Percentiles rank a stretch among this genome's conserved stretches.
Evolutionary conservation across 129 eudicot genomes (phyloP).

Genomic region (Deinandra increscens): DNA sequence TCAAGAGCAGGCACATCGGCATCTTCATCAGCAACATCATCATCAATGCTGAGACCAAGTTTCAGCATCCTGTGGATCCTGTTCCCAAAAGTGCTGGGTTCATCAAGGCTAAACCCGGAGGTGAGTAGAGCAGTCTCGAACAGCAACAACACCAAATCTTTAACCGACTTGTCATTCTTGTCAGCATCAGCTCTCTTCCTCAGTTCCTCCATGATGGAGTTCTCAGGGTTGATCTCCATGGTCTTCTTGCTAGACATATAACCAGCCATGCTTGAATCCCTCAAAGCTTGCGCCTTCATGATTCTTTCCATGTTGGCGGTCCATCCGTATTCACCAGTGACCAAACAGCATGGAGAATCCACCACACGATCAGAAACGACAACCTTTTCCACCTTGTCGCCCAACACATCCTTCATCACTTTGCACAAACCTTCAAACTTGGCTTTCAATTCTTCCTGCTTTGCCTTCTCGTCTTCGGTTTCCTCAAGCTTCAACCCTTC

Average conservation of each 20-base stretch:
- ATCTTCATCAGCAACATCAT: slow-evolving; percentile 30
- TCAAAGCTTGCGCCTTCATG: slow-evolving; percentile 38
- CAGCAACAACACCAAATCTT: slow-evolving; percentile 43
- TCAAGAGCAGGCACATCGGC: slow-evolving; percentile 36
- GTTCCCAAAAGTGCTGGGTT: slow-evolving; percentile 45
- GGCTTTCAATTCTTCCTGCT: slow-evolving; percentile 44
- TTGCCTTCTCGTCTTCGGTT: slow-evolving; percentile 61
- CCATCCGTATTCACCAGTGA: slow-evolving; percentile 52
- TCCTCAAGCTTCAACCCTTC: slow-evolving; percentile 42
- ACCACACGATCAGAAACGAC: slow-evolving; percentile 62
- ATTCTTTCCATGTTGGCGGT: slow-evolving; percentile 47
- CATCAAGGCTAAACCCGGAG: slow-evolving; percentile 48
- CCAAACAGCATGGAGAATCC: slow-evolving; percentile 80
- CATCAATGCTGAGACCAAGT: slow-evolving; percentile 49
- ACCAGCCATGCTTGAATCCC: slow-evolving; percentile 49
- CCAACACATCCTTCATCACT: slow-evolving; percentile 71
- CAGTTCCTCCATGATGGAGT: slow-evolving; percentile 41
- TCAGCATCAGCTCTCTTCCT: slow-evolving; percentile 47
- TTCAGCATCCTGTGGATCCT: slow-evolving; percentile 45
- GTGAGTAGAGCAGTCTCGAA: slow-evolving; percentile 47
- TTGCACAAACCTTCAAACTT: slow-evolving; percentile 75
- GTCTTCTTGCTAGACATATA: slow-evolving; percentile 54
- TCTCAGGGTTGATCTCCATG: slow-evolving; percentile 51
- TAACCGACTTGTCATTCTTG: slow-evolving; percentile 46
- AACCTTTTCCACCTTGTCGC: slow-evolving; percentile 53